These are phyloP conservation scores for Sisymbrium irio DNA, from an alignment of 345 rosid species.

Conservation along the genomic window DNA sequence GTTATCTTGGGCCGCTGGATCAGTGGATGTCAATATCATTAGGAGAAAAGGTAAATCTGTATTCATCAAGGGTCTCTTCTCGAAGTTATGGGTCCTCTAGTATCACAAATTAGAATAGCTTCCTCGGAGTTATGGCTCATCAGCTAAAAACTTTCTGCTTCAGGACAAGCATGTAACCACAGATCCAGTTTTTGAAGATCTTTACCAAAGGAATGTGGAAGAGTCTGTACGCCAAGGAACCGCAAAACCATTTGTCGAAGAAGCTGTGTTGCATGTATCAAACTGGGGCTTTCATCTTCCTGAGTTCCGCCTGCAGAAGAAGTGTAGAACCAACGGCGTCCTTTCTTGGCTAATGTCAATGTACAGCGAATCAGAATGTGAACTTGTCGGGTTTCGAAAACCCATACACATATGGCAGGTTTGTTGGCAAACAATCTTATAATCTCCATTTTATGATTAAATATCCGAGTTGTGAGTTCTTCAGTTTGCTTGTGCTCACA, in stretches of 20 bases:
- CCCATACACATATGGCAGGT: conserved; percentile 99
- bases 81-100: background rate
- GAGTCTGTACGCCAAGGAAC: conserved; percentile 87
- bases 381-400: conserved; percentile 61
- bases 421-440: conserved; percentile 22
- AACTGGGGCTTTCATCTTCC: conserved; percentile 82
- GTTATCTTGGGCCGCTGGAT: conserved; percentile 64
- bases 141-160: conserved; percentile 19
- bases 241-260: conserved; percentile 71
- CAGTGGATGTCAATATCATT: conserved; percentile 72
- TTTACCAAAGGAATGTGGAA: conserved; percentile 89
- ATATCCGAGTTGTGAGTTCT: background rate
- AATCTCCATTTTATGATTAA: background rate
- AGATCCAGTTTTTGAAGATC: conserved; percentile 59
- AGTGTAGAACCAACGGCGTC: conserved; percentile 58
- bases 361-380: conserved; percentile 74
- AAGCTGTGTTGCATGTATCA: conserved; percentile 66
- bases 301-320: conserved; percentile 68
- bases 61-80: background rate
- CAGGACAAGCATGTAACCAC: conserved; percentile 68
- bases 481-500: conserved; percentile 27
- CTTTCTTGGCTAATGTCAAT: conserved; percentile 80
- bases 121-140: background rate
- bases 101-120: conserved; percentile 1
- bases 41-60: conserved; percentile 58